Percentiles rank a stretch among this genome's conserved stretches.
Evolutionary conservation across 192 early-diverging fungal genomes (phyloP).

Genomic region (Coemansia sp.): DNA sequence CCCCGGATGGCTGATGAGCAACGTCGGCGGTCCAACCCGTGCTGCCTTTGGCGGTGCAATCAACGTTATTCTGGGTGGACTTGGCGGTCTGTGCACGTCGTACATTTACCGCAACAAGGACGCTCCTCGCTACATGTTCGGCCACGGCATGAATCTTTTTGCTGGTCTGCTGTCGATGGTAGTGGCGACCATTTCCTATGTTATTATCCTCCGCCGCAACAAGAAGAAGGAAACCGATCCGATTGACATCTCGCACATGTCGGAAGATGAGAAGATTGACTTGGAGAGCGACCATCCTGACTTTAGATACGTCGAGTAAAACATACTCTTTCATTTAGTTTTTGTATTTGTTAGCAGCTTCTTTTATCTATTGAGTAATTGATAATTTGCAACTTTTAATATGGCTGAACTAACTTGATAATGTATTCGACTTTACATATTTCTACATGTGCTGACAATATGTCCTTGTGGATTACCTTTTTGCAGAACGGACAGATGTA

Average conservation of each 20-base stretch:
- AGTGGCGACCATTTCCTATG: constrained; percentile 24
- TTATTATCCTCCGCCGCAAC: constrained; percentile 34
- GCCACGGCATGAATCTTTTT: constrained; percentile 54
- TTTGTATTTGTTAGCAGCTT: too few relatives aligned
- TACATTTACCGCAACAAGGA: constrained; percentile 52
- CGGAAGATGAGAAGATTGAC: constrained; percentile 33
- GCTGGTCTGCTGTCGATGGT: constrained; percentile 31
- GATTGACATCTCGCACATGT: constrained; percentile 35
- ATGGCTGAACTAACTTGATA: too few relatives aligned
- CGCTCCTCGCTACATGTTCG: constrained; percentile 41
- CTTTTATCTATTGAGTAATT: too few relatives aligned
- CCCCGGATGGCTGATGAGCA: constrained; percentile 51
- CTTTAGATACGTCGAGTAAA: constrained; percentile 20
- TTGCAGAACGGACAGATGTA: too few relatives aligned
- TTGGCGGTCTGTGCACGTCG: constrained; percentile 46
- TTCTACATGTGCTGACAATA: too few relatives aligned
- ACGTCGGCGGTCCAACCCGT: constrained; percentile 48
- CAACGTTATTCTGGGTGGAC: constrained; percentile 45
- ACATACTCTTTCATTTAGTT: not conserved
- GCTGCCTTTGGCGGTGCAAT: constrained; percentile 37
- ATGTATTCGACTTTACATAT: too few relatives aligned
- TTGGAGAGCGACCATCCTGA: constrained; percentile 45
- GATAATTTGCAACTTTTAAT: too few relatives aligned
- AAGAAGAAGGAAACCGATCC: constrained; percentile 31
- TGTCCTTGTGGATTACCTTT: too few relatives aligned